These are phyloP conservation scores for Ammopiptanthus mongolicus DNA, from an alignment of 306 rosid species.

Conservation along the genomic window DNA sequence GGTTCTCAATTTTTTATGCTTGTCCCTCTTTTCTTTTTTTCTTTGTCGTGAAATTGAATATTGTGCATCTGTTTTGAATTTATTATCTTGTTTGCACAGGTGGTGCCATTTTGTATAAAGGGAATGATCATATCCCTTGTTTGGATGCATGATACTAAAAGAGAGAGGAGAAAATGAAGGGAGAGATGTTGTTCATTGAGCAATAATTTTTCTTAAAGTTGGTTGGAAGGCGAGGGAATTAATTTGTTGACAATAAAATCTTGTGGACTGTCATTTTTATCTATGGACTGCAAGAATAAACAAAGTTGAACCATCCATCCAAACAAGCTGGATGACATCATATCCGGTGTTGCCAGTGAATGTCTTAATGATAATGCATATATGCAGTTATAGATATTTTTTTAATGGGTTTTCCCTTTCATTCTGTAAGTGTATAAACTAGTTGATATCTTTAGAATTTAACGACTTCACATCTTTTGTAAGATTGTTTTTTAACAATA, in stretches of 20 bases:
- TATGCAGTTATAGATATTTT: neutral
- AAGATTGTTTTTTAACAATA: neutral
- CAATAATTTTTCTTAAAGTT: neutral
- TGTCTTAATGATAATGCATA: neutral
- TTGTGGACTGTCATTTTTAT: neutral
- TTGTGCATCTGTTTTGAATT: conserved; percentile 16
- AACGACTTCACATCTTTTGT: neutral
- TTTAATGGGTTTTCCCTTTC: neutral
- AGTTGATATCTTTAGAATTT: conserved; percentile 10
- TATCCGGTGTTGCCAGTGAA: neutral
- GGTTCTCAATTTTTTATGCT: conserved; percentile 63
- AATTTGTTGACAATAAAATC: neutral
- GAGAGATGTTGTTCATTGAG: neutral
- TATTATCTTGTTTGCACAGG: neutral
- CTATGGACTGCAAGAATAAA: neutral
- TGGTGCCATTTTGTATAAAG: neutral
- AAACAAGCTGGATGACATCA: neutral
- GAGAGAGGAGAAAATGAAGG: neutral
- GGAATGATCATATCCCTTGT: conserved; percentile 3
- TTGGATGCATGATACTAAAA: neutral
- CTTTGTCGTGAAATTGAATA: neutral
- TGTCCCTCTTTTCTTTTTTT: neutral
- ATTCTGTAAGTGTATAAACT: conserved; percentile 17
- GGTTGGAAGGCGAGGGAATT: neutral
- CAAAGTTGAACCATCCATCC: conserved; percentile 8